A percentile compares a stretch with the other conserved stretches of the same genome.
Evolutionary conservation across 495 filamentous ascomycete genomes (phyloP).

Genomic region (Aspergillus ostianus): DNA sequence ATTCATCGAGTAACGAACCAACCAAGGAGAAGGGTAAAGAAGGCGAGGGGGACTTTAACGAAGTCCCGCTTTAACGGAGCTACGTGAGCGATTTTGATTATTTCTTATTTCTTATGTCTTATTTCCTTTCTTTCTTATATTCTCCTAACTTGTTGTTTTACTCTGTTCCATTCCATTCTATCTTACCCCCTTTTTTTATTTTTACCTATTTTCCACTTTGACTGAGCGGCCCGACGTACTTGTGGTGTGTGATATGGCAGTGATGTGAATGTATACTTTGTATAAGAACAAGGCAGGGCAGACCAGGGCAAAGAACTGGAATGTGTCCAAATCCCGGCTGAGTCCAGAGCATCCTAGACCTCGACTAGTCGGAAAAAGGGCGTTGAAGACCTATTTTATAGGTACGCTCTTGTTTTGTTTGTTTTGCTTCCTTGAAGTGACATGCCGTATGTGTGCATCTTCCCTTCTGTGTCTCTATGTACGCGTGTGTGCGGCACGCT

Average conservation of each 20-base stretch:
- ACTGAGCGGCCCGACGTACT: neutral
- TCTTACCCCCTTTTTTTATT: neutral
- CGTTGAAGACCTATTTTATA: neutral
- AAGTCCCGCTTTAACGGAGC: slow-evolving; percentile 37
- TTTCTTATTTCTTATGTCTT: slow-evolving; percentile 5
- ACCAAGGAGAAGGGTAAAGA: slow-evolving; percentile 36
- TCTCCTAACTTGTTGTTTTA: neutral
- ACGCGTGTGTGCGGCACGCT: neutral
- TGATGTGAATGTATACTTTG: neutral
- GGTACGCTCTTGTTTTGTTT: neutral
- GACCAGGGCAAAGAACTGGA: no score
- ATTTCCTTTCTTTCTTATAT: slow-evolving; percentile 3
- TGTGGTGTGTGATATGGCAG: neutral
- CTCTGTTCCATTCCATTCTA: neutral
- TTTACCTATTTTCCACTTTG: neutral
- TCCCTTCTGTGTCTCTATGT: neutral
- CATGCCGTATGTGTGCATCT: neutral
- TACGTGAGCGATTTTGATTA: slow-evolving; percentile 13
- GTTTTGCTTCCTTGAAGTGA: neutral
- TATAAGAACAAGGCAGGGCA: neutral
- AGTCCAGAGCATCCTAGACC: no score
- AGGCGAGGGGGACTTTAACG: slow-evolving; percentile 41
- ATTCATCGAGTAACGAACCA: slow-evolving; percentile 15
- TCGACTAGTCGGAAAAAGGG: neutral
- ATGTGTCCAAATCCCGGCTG: neutral